A percentile compares a stretch with the other conserved stretches of the same genome.
These are phyloP conservation scores for Medicago truncatula DNA, from an alignment of 306 rosid genomes.

Conservation along the genomic window MtrunA17r5.0-ANR NC_053046.1:36217501-36218000, in stretches of 20 bases:
- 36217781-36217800: slow-evolving; percentile 46
- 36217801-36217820: slow-evolving; percentile 49
- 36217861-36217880: slow-evolving; percentile 52
- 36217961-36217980: slow-evolving; percentile 54
- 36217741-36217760: slow-evolving; percentile 52
- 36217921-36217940: slow-evolving; percentile 61
- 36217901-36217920: slow-evolving; percentile 70
- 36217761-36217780: slow-evolving; percentile 43
- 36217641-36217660: slow-evolving; percentile 94
- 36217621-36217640: slow-evolving; percentile 98
- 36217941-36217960: slow-evolving; percentile 64
- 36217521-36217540: slow-evolving; percentile 9
- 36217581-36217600: slow-evolving; percentile 63
- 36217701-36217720: slow-evolving; percentile 91
- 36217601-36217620: slow-evolving; percentile 99
- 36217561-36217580: slow-evolving; percentile 33
- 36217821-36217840: slow-evolving; percentile 51
- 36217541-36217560: slow-evolving; percentile 15
- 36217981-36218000: slow-evolving; percentile 52
- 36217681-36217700: slow-evolving; percentile 92
- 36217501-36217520: neutral
- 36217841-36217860: slow-evolving; percentile 45
- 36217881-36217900: slow-evolving; percentile 52
- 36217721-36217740: slow-evolving; percentile 99
- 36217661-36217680: slow-evolving; percentile 98